Base-by-base conservation (phyloP, 306 rosid species). In the Fagus crenata region DNA sequence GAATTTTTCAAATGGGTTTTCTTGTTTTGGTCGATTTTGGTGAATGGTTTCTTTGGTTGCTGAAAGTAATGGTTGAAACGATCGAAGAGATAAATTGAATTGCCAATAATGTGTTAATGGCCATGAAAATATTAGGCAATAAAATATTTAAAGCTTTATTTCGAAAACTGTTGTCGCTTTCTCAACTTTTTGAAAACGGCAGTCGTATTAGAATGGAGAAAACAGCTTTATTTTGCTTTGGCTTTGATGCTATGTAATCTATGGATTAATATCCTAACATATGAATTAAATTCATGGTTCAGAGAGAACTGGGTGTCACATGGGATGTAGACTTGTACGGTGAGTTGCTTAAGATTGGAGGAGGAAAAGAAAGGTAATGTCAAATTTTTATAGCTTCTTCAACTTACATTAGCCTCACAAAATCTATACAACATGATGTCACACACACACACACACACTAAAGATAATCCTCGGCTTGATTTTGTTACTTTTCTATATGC, bases 311-410 rank as follows among this genome's bases (percentile, higher is more conserved):
- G 85, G 96, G 97, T 5, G 91, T 90, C 77, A 87, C 93, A 0
- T 92, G 99, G 99, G 96, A 90, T 83, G 99, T 95, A 42, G 97
- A 95, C 59, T 88, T 95, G 87, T 95, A 92, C 6, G 98, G 98
- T 7, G 96, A 95, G 77, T 82, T 95, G 80, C 97, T 95, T 87
- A 92, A 95, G 84, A 95, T 95, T 81, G 98, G 97, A 81, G 98
- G 98, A 58, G 98, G 98, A 78, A 95, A 95, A 84, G 98, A 95
- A 90, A 87, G 98, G 98, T 92, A 69, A 65, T 61, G 28, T 22
- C 59, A 22, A 22, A 22, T 22, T 22, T 56, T 4, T n/a, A n/a
- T 31, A 2, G 39, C 32, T 78, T 72, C 36, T 58, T 77, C 43
- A 12, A n/a, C 69, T 55, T 22, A 22, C 28, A 22, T 22, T 22